phyloP scores from a whole-genome alignment of 306 rosid species.

The Quercus rubra region DNA sequence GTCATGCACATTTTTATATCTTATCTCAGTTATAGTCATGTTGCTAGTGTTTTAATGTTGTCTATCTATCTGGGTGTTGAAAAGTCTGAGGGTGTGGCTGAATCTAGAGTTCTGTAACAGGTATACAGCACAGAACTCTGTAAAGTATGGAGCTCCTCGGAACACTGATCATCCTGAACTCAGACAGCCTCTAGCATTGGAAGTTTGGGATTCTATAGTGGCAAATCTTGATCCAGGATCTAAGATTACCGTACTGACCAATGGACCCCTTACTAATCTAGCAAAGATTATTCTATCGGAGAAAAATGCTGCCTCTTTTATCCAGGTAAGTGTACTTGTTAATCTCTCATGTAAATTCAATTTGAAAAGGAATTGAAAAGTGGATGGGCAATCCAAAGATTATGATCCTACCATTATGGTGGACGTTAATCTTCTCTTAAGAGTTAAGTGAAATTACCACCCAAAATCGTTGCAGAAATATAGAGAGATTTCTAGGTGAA shows the following conservation, averaged over 20 bases:
- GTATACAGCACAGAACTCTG: constrained; percentile 66
- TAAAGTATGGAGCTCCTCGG: constrained; percentile 56
- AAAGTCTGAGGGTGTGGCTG: background rate
- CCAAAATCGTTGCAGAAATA: too few relatives aligned
- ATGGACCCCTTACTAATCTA: constrained; percentile 92
- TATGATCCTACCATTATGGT: too few relatives aligned
- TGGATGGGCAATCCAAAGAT: background rate
- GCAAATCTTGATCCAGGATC: constrained; percentile 46
- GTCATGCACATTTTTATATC: too few relatives aligned
- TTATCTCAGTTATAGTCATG: too few relatives aligned
- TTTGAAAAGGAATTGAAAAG: background rate
- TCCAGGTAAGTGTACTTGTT: constrained; percentile 47
- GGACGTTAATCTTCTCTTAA: too few relatives aligned
- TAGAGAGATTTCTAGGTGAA: background rate
- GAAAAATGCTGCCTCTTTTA: constrained; percentile 44
- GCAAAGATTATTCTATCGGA: constrained; percentile 52
- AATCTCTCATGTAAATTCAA: background rate
- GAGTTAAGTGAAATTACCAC: too few relatives aligned
- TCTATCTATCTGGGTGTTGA: background rate
- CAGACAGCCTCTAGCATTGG: constrained; percentile 68
- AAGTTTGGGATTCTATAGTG: constrained; percentile 69
- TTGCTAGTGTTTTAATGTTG: background rate
- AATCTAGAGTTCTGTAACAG: constrained; percentile 32
- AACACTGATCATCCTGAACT: constrained; percentile 69
- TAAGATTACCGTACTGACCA: constrained; percentile 74